Evolutionary conservation across 2,329 filamentous ascomycete species (phyloP), one percentile per base, ranked within the genome.

Genomic region (Neonectria magnoliae): DNA sequence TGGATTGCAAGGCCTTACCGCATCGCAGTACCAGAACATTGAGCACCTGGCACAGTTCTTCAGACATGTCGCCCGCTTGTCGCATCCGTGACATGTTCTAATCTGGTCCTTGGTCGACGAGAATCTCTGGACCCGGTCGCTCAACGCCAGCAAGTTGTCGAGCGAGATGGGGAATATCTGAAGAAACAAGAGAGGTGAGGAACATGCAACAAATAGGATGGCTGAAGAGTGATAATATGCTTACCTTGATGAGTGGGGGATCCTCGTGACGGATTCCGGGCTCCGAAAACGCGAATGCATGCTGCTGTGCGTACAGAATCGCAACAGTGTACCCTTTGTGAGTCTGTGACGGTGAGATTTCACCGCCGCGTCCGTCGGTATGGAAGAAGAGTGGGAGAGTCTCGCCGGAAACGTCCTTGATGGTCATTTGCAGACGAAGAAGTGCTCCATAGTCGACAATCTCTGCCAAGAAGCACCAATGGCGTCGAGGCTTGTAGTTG

Each of bases 1-100:
- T 25, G 20, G 25, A 31, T n/a, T 16, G 25, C 14, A 9, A 7
- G 1, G 9, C 54, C 36, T 55, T 60, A 70, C 67, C 57, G 57
- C 44, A 38, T 47, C n/a, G 13, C 70, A 72, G 33, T 72, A 72
- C 61, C 64, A 64, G 20, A 71, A 67, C 27, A 66, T n/a, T 0
- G 5, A 25, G 1, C 70, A 72, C 36, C 48, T 58, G 14, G 47
- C 42, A 20, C 66, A 72, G 27, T 54, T 53, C 51, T 44, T 53
- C 27, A 67, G 2, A 2, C 31, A 52, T 0, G 13, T 14, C 0
- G 57, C 36, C 8, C 53, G 41, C 22, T 60, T 57, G 7, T 58
- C 38, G 44, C 70, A 72, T 7, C 66, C 68, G 4, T 70, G 66
- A 13, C 70, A 72, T 18, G 36, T 51, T 33, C 54, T 62, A 38